These are phyloP conservation scores for Paecilomyces fulvus DNA, from an alignment of 2,329 filamentous ascomycete species.

Conservation along the genomic window DNA sequence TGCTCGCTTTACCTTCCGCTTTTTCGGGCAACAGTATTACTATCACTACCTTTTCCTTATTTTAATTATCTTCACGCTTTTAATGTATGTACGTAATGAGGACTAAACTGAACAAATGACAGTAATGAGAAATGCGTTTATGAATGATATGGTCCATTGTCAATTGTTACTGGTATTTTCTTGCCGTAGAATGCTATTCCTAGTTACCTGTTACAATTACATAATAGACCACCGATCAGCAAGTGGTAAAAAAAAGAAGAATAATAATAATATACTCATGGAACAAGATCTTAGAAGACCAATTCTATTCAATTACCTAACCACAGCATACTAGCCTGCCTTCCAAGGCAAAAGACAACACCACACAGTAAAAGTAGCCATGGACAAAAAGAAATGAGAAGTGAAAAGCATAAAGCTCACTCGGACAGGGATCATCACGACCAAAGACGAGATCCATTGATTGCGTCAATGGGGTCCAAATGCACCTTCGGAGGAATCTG, in stretches of 20 bases:
- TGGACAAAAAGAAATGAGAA: background rate
- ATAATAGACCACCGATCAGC: background rate
- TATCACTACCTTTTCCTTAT: no score
- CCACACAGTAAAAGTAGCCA: background rate
- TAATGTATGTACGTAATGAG: conserved; percentile 4
- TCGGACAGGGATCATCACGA: background rate
- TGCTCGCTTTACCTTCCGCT: background rate
- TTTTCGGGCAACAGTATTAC: background rate
- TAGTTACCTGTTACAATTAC: background rate
- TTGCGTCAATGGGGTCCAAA: background rate
- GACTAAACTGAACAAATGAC: background rate
- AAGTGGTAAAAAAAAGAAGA: background rate
- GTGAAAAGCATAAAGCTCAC: background rate
- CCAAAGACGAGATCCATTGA: background rate
- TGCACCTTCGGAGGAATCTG: background rate
- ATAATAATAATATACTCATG: no score
- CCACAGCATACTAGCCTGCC: background rate
- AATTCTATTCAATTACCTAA: background rate
- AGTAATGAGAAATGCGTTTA: background rate
- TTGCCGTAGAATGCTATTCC: background rate
- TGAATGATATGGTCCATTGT: background rate
- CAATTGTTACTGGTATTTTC: background rate
- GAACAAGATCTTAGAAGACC: background rate
- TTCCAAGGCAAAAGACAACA: background rate
- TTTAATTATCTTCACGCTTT: background rate